Evolutionary conservation across 208 protist species (phyloP).

Genomic region (Tritrichomonas foetus): DNA sequence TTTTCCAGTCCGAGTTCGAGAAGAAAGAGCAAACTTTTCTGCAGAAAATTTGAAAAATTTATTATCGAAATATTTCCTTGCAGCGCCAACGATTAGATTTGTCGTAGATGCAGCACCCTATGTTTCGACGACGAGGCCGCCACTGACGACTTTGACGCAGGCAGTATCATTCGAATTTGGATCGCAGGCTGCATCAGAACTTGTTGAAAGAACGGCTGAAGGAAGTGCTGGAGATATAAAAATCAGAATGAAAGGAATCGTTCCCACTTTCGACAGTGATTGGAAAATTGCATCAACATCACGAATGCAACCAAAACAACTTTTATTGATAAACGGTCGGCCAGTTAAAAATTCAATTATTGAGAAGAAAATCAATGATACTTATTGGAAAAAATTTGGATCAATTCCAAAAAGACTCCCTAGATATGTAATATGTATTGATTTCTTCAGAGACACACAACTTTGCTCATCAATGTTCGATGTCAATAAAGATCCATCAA

Average conservation of each 20-base stretch:
- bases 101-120: background rate
- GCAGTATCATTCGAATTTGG: background rate
- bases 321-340: background rate
- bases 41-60: background rate
- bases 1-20: background rate
- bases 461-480: background rate
- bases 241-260: background rate
- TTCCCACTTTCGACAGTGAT: background rate
- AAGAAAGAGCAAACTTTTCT: background rate
- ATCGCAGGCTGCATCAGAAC: background rate
- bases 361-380: background rate
- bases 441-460: background rate
- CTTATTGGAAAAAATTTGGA: background rate
- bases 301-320: background rate
- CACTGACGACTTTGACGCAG: background rate
- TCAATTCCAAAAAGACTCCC: constrained; percentile 26
- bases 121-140: background rate
- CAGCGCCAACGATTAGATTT: background rate
- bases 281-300: background rate
- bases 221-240: background rate
- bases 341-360: background rate
- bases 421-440: background rate
- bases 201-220: background rate
- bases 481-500: constrained; percentile 24
- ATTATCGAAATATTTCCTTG: background rate